These are phyloP conservation scores for Singerocomus inundabilis DNA, from an alignment of 1,284 basidiomycete genomes.

Conservation along the genomic window DNA sequence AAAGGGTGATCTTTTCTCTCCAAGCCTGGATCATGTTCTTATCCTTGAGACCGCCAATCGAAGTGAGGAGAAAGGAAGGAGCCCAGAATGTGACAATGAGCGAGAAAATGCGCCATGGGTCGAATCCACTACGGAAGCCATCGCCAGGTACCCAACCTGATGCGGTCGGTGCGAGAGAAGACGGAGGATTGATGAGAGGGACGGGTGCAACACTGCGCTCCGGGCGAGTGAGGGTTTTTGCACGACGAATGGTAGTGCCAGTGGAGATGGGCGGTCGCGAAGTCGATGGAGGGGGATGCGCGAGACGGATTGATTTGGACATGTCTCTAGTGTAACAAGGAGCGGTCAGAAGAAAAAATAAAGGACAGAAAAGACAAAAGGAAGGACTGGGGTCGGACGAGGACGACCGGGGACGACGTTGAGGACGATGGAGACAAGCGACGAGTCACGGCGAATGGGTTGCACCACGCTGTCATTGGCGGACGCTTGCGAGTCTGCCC, in stretches of 20 bases:
- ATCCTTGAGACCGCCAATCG: slow-evolving; percentile 81
- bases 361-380: slow-evolving; percentile 5
- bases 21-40: slow-evolving; percentile 84
- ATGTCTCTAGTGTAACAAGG: slow-evolving; percentile 31
- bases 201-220: slow-evolving; percentile 92
- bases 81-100: slow-evolving; percentile 90
- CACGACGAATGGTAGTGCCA: slow-evolving; percentile 69
- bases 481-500: neutral
- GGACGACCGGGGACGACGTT: slow-evolving; percentile 5
- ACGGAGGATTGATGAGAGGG: slow-evolving; percentile 84
- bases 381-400: neutral
- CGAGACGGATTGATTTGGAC: slow-evolving; percentile 50
- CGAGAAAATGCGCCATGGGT: slow-evolving; percentile 83
- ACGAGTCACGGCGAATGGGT: neutral
- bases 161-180: slow-evolving; percentile 41
- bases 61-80: slow-evolving; percentile 72
- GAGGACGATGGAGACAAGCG: neutral
- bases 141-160: slow-evolving; percentile 30
- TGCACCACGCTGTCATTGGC: too few relatives aligned
- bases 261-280: slow-evolving; percentile 53
- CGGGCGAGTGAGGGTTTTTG: slow-evolving; percentile 94
- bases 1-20: slow-evolving; percentile 96
- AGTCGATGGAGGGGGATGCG: slow-evolving; percentile 59
- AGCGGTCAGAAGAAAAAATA: slow-evolving; percentile 1
- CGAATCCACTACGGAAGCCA: slow-evolving; percentile 46